These are phyloP conservation scores for Vaccinium corymbosum DNA, from an alignment of 148 eudicot genomes.

Conservation along the genomic window DNA sequence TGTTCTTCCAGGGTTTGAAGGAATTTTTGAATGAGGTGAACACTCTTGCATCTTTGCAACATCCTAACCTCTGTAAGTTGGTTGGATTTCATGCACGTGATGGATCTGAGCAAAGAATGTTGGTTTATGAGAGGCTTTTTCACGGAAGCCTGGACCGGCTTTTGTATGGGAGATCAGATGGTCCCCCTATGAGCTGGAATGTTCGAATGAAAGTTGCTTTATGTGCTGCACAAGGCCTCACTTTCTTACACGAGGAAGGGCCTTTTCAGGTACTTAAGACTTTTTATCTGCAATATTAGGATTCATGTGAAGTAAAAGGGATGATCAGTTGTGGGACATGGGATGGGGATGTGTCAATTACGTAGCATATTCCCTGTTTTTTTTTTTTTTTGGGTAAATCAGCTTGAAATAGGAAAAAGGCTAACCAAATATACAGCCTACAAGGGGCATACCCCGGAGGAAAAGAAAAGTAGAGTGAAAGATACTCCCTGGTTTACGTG, in stretches of 20 bases:
- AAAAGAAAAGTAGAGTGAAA: too few relatives aligned
- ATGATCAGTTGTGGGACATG: background rate
- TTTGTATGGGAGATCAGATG: slow-evolving; percentile 69
- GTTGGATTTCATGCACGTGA: slow-evolving; percentile 91
- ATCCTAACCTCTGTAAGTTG: slow-evolving; percentile 81
- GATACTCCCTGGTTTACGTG: background rate
- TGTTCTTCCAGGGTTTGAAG: slow-evolving; percentile 54
- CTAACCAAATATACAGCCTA: too few relatives aligned
- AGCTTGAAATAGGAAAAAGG: too few relatives aligned
- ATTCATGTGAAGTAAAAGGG: background rate
- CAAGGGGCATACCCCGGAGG: too few relatives aligned
- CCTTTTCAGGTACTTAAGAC: slow-evolving; percentile 72
- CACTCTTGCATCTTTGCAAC: slow-evolving; percentile 79
- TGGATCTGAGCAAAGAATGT: slow-evolving; percentile 72
- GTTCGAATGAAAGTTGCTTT: slow-evolving; percentile 73
- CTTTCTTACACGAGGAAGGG: slow-evolving; percentile 91
- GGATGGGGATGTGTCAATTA: background rate
- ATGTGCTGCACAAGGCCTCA: slow-evolving; percentile 90
- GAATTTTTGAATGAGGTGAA: slow-evolving; percentile 84
- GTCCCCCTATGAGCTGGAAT: slow-evolving; percentile 82
- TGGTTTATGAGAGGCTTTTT: slow-evolving; percentile 87
- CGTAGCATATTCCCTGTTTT: background rate
- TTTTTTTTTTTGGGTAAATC: too few relatives aligned
- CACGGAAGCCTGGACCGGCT: slow-evolving; percentile 90
- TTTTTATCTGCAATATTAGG: background rate